Conservation (phyloP, 2,329 filamentous ascomycete species). For the Apiospora marii region DNA sequence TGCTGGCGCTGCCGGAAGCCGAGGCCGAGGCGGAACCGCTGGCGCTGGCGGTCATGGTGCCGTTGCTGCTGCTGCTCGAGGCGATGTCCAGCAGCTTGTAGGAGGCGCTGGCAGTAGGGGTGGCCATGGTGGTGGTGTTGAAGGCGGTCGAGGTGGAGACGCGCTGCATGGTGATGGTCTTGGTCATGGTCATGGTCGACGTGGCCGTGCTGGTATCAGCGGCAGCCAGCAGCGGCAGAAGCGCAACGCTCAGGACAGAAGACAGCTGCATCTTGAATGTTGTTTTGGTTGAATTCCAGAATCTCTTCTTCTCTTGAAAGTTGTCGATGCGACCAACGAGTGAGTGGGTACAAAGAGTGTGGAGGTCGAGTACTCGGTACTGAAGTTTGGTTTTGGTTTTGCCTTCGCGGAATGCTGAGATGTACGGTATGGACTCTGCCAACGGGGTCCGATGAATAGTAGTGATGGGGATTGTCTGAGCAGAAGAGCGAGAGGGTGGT, state of each 20-base stretch:
- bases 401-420: conserved; percentile 30
- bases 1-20: conserved; percentile 37
- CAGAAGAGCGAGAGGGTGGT: not conserved
- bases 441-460: conserved; percentile 39
- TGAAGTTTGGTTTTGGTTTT: conserved; percentile 31
- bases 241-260: conserved; percentile 52
- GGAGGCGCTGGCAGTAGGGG: conserved; percentile 44
- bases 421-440: conserved; percentile 41
- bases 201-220: conserved; percentile 54
- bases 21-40: conserved; percentile 33
- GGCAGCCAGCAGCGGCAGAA: conserved; percentile 62
- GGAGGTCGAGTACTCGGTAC: conserved; percentile 41
- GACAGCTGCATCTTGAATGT: conserved; percentile 52
- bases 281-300: conserved; percentile 23
- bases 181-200: conserved; percentile 58
- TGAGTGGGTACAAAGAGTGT: conserved; percentile 36
- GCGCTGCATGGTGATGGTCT: conserved; percentile 59
- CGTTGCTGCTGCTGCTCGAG: conserved; percentile 40
- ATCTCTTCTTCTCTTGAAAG: conserved; percentile 24
- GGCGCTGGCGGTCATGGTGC: conserved; percentile 31
- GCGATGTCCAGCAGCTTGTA: conserved; percentile 31
- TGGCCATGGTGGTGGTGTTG: conserved; percentile 48
- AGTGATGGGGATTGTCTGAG: not conserved
- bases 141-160: conserved; percentile 49
- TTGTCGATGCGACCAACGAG: conserved; percentile 21